These are phyloP conservation scores for Aspergillus haitiensis DNA, from an alignment of 495 filamentous ascomycete species.

Conservation along the genomic window DNA sequence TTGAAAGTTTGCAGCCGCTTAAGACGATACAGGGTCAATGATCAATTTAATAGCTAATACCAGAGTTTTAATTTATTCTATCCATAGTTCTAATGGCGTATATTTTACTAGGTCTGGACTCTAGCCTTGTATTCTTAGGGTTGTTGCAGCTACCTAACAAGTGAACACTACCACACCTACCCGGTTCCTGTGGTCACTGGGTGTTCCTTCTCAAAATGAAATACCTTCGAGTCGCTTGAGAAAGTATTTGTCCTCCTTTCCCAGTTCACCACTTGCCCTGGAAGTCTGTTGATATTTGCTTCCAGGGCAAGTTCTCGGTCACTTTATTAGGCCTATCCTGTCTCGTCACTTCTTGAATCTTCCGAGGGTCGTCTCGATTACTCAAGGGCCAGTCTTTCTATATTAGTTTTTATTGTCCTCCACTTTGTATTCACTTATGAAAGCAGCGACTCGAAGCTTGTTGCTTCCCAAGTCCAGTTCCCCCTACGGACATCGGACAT, in stretches of 20 bases:
- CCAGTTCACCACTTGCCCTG: constrained; percentile 11
- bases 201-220: constrained; percentile 23
- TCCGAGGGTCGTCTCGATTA: neutral
- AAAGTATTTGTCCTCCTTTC: constrained; percentile 1
- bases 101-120: neutral
- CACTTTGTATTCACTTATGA: constrained; percentile 21
- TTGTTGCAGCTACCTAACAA: neutral
- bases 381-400: constrained; percentile 23
- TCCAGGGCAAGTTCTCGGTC: constrained; percentile 16
- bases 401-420: constrained; percentile 23
- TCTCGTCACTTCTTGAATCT: constrained; percentile 16
- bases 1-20: constrained; percentile 32
- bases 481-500: constrained; percentile 2
- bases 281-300: constrained; percentile 3
- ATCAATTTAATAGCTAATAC: too few relatives aligned
- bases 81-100: too few relatives aligned
- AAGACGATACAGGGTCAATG: constrained; percentile 38
- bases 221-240: constrained; percentile 1
- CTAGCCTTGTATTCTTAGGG: neutral
- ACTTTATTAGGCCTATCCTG: constrained; percentile 9
- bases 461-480: constrained; percentile 9
- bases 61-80: too few relatives aligned
- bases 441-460: constrained; percentile 20
- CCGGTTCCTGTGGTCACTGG: neutral
- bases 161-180: neutral